These are phyloP conservation scores for Hypomontagnella submonticulosa DNA, from an alignment of 495 filamentous ascomycete species.

Conservation along the genomic window DNA sequence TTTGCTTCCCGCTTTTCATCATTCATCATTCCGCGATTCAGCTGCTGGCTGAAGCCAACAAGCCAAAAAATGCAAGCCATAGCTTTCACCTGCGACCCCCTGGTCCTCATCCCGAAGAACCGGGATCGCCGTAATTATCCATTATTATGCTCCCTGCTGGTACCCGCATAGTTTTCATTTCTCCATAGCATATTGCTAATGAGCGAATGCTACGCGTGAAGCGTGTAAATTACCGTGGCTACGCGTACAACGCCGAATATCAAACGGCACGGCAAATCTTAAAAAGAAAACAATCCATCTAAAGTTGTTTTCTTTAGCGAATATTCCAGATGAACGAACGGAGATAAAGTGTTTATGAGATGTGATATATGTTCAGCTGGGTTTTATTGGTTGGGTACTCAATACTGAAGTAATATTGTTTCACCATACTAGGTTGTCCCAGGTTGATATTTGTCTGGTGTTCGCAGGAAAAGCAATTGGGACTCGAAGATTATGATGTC, in stretches of 20 bases:
- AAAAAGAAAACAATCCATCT: background rate
- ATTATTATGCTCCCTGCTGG: slow-evolving; percentile 12
- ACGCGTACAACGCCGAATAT: slow-evolving; percentile 16
- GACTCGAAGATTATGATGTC: slow-evolving; percentile 16
- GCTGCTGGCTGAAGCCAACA: slow-evolving; percentile 27
- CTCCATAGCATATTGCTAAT: background rate
- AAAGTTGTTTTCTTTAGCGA: background rate
- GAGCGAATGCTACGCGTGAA: slow-evolving; percentile 38
- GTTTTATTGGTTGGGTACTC: slow-evolving; percentile 13
- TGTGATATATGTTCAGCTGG: slow-evolving; percentile 4
- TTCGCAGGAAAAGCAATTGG: slow-evolving; percentile 26
- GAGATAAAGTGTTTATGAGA: background rate
- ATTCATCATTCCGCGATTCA: slow-evolving; percentile 9
- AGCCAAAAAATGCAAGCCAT: slow-evolving; percentile 33
- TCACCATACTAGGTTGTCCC: slow-evolving; percentile 18
- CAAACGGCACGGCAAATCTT: background rate
- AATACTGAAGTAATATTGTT: slow-evolving; percentile 18
- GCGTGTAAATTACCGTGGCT: background rate
- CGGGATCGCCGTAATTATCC: slow-evolving; percentile 38
- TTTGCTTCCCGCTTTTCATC: slow-evolving; percentile 3
- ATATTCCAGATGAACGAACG: background rate
- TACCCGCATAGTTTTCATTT: slow-evolving; percentile 8
- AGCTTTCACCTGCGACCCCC: slow-evolving; percentile 23
- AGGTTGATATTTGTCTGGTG: slow-evolving; percentile 9
- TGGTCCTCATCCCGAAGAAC: slow-evolving; percentile 10